Base-by-base conservation (phyloP, 306 rosid species). In the Neltuma alba region DNA sequence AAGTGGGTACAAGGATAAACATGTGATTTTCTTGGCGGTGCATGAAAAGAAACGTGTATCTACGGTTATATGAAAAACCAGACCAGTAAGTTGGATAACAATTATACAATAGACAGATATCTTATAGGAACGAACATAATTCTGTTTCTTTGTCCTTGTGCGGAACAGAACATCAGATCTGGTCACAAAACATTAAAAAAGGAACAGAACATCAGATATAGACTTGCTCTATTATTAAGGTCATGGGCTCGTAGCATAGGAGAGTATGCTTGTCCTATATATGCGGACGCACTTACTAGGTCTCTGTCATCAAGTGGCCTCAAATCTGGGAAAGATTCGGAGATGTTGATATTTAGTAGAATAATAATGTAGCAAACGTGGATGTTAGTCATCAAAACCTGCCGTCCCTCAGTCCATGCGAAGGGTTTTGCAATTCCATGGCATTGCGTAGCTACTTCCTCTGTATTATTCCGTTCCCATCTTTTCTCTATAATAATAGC, bases 271-370 rank as follows among this genome's bases (percentile, higher is more conserved):
- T 90, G 93, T 90, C 91, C 68, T 84, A 30, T 83, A 34, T 80
- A 11, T 75, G 83, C n/a, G 54, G 80, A 80, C 64, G 72, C 83
- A 68, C 80, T 83, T 69, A 74, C 70, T 28, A 83, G 55, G 92
- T 91, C 91, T 68, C 85, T 69, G 48, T 86, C 96, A 82, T 60
- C 1, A 41, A 80, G 74, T 80, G 84, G 84, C 82, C 86, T 77
- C 89, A 86, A 82, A 92, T 89, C 97, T 89, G 80, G 74, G 75
- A 85, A 81, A 89, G 95, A 92, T 89, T 79, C 83, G 63, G 80
- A 76, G 36, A 65, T 45, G 74, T 54, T 84, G 55, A 31, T 79
- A 76, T 65, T 50, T 75, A 21, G 1, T 42, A 65, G 50, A 37
- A 45, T 11, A 62, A 54, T 73, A 74, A 44, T 52, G 1, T 21